Conservation (phyloP, 2,329 filamentous ascomycete species). For the Epichloe hybrida region DNA sequence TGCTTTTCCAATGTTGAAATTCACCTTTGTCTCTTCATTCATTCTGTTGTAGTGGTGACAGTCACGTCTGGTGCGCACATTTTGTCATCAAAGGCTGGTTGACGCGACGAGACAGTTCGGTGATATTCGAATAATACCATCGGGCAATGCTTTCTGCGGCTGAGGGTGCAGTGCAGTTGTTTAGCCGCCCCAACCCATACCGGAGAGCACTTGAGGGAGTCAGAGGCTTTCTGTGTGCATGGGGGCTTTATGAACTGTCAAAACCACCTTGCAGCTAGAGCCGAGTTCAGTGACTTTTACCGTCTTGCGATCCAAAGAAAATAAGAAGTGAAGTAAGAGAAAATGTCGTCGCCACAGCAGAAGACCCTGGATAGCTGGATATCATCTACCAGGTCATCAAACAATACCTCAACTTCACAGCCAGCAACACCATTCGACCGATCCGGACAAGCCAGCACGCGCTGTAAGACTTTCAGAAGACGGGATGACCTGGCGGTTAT, state of each 20-base stretch:
- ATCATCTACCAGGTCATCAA: constrained; percentile 3
- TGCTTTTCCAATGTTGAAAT: no score
- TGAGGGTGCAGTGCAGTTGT: background rate
- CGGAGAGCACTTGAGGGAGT: background rate
- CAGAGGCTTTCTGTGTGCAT: background rate
- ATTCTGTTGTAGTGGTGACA: no score
- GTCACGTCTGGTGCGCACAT: no score
- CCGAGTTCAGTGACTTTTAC: background rate
- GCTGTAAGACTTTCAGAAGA: constrained; percentile 1
- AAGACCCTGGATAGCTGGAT: constrained; percentile 18
- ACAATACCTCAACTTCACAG: constrained; percentile 6
- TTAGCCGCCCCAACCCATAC: background rate
- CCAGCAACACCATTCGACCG: constrained; percentile 4
- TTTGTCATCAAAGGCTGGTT: no score
- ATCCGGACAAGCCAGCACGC: background rate
- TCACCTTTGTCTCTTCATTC: no score
- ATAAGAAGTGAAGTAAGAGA: background rate
- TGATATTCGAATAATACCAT: no score
- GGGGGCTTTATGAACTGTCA: background rate
- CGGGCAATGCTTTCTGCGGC: background rate
- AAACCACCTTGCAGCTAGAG: background rate
- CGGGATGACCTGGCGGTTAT: constrained; percentile 22
- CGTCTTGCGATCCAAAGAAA: no score
- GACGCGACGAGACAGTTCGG: no score
- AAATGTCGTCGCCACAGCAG: constrained; percentile 9